Conservation (phyloP, 345 rosid species). For the Corchorus capsularis region DNA sequence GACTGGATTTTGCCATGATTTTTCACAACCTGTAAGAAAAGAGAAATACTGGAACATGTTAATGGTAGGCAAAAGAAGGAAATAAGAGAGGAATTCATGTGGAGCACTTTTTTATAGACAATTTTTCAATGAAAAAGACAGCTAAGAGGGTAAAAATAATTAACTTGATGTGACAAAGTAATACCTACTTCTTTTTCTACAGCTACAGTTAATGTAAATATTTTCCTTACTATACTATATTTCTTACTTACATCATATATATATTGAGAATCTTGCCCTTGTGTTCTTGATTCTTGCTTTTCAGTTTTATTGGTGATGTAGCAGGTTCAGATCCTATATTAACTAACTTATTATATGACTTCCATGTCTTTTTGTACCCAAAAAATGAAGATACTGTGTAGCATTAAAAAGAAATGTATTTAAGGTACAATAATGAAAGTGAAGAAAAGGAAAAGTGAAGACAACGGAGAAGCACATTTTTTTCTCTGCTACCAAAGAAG, state of each 20-base stretch:
- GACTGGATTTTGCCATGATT: constrained; percentile 11
- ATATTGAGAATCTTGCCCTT: not conserved
- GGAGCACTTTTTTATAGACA: not conserved
- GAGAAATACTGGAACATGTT: not conserved
- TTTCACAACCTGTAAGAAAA: not conserved
- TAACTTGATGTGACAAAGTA: not conserved
- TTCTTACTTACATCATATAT: not conserved
- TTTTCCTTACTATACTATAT: not conserved
- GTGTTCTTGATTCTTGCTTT: too few relatives aligned
- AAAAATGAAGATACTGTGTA: too few relatives aligned
- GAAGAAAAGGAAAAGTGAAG: too few relatives aligned
- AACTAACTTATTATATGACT: too few relatives aligned
- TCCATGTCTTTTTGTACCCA: too few relatives aligned
- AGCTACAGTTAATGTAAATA: too few relatives aligned
- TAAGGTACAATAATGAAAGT: too few relatives aligned
- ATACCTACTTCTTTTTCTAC: not conserved
- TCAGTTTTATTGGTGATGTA: too few relatives aligned
- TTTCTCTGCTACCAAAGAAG: too few relatives aligned
- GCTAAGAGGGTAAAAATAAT: not conserved
- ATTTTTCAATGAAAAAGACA: not conserved
- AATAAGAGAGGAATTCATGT: not conserved
- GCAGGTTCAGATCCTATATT: too few relatives aligned
- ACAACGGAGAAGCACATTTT: too few relatives aligned
- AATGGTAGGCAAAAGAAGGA: not conserved
- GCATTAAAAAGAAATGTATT: too few relatives aligned